Conservation (phyloP, 2,329 filamentous ascomycete species). For the Ophiocordyceps camponoti-saundersi region DNA sequence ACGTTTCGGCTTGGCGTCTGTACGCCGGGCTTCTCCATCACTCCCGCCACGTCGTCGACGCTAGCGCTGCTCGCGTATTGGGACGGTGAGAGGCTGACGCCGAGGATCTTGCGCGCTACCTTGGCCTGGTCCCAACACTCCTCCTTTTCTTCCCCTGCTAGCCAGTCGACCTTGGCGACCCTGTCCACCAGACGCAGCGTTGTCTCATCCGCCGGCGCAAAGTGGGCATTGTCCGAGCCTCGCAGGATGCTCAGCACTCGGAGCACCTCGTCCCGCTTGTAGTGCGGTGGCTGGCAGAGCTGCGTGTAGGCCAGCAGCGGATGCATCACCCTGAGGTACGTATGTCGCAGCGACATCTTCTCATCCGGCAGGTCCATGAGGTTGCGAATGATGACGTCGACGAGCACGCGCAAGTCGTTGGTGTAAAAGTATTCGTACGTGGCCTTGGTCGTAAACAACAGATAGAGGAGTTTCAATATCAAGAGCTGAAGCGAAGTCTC, state of each 20-base stretch:
- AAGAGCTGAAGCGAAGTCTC: conserved; percentile 88
- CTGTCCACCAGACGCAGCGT: conserved; percentile 61
- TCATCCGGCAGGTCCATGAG: conserved; percentile 90
- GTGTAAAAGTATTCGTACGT: conserved; percentile 99
- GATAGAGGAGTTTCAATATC: conserved; percentile 90
- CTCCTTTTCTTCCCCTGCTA: conserved; percentile 27
- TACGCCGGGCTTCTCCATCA: conserved; percentile 68
- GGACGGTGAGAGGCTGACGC: conserved; percentile 50
- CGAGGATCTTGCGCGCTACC: conserved; percentile 43
- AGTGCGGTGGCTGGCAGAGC: conserved; percentile 69
- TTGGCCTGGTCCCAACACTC: conserved; percentile 21
- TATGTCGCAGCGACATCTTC: conserved; percentile 62
- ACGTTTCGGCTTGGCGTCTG: conserved; percentile 55
- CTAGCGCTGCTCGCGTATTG: conserved; percentile 59
- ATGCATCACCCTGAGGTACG: conserved; percentile 83
- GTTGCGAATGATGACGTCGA: conserved; percentile 93
- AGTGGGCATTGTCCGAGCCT: conserved; percentile 51
- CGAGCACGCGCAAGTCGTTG: conserved; percentile 82
- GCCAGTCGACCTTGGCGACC: conserved; percentile 57
- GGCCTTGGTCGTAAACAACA: conserved; percentile 79
- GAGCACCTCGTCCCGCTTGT: conserved; percentile 76
- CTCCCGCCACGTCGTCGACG: conserved; percentile 60
- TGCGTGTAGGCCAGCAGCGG: conserved; percentile 86
- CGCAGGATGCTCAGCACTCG: conserved; percentile 56
- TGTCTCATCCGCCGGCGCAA: conserved; percentile 66